phyloP scores from a whole-genome alignment of 495 filamentous ascomycete species.

The Penicillium roqueforti region DNA sequence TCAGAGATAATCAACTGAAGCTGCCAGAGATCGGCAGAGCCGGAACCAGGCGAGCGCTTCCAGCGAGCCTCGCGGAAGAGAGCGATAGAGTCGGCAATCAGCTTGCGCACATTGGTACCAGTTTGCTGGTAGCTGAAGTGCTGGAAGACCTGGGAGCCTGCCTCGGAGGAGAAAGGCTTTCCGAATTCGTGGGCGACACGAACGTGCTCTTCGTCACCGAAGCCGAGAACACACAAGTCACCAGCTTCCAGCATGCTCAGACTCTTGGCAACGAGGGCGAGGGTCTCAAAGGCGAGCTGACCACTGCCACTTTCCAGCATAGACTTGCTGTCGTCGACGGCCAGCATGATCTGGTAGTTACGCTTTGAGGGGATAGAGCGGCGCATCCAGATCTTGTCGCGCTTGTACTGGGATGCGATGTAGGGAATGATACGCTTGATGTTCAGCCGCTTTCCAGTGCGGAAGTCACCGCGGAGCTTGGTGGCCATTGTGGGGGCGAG shows the following conservation, averaged over 20 bases:
- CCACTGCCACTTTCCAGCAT: constrained; percentile 75
- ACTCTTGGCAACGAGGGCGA: constrained; percentile 80
- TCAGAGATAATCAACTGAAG: constrained; percentile 89
- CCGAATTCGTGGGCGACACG: constrained; percentile 87
- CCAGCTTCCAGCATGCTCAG: constrained; percentile 91
- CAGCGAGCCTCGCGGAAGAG: constrained; percentile 74
- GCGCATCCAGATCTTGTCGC: constrained; percentile 99
- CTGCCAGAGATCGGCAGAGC: constrained; percentile 85
- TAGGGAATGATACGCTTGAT: constrained; percentile 99
- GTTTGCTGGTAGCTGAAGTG: constrained; percentile 82
- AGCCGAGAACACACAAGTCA: constrained; percentile 82
- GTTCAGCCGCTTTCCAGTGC: constrained; percentile 96
- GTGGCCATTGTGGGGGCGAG: constrained; percentile 91
- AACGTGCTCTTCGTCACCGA: constrained; percentile 69
- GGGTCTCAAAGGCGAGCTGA: constrained; percentile 80
- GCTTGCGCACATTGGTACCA: constrained; percentile 74
- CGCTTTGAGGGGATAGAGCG: constrained; percentile 86
- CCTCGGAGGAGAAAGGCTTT: constrained; percentile 75
- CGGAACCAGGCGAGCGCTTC: constrained; percentile 50
- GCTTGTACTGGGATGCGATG: constrained; percentile 94
- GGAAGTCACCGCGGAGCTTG: constrained; percentile 94
- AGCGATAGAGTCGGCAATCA: constrained; percentile 71
- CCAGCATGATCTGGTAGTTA: constrained; percentile 93
- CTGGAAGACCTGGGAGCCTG: constrained; percentile 75
- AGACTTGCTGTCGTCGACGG: constrained; percentile 89